These are phyloP conservation scores for Globisporangium barbulae DNA, from an alignment of 352 stramenopile species.

Conservation along the genomic window DNA sequence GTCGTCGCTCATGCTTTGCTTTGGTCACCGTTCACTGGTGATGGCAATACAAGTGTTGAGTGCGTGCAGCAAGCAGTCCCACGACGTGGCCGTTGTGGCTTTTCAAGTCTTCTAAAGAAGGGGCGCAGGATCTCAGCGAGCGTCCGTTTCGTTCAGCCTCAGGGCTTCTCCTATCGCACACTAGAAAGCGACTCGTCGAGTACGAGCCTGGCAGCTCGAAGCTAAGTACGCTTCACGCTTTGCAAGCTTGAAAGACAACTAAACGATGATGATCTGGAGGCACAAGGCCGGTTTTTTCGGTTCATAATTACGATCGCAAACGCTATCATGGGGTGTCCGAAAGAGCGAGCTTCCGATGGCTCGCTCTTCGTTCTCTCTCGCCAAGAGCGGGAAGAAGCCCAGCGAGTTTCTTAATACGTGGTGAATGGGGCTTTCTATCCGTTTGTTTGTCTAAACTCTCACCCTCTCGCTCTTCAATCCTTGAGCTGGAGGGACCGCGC, in stretches of 20 bases:
- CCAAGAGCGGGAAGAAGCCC: no score
- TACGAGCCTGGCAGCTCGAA: no score
- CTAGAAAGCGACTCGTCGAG: neutral
- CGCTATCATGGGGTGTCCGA: neutral
- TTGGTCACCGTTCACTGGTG: neutral
- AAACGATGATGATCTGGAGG: no score
- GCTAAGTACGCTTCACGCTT: no score
- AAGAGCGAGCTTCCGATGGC: conserved; percentile 4
- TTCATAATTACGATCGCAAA: neutral
- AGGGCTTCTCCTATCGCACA: neutral
- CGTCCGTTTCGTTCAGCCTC: neutral
- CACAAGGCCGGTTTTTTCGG: no score
- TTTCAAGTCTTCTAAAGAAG: neutral
- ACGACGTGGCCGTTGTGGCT: neutral
- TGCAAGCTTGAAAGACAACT: no score
- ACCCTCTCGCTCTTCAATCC: neutral
- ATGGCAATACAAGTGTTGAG: neutral
- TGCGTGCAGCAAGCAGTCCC: neutral
- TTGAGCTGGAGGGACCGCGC: conserved; percentile 1
- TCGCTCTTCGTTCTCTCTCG: neutral
- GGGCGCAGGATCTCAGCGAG: neutral
- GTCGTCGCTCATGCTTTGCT: conserved; percentile 44
- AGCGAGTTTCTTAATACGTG: neutral
- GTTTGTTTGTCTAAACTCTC: neutral
- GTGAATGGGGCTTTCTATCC: no score